Evolutionary conservation across 352 stramenopile species (phyloP).

Genomic region (Phytophthora megakarya): DNA sequence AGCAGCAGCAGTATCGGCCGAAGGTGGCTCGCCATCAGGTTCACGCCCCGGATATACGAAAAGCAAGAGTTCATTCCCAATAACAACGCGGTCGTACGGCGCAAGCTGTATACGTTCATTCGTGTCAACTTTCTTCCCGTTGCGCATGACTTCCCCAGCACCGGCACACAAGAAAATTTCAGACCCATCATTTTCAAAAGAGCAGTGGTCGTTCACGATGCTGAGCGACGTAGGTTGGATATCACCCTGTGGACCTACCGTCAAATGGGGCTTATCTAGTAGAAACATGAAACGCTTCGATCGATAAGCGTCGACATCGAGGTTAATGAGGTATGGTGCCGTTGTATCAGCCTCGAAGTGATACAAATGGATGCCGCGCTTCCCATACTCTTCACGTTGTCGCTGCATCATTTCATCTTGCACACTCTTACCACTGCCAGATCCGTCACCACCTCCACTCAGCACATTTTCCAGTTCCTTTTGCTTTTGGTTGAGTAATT

Average conservation of each 20-base stretch:
- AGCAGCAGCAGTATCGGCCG: slow-evolving; percentile 81
- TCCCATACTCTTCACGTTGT: slow-evolving; percentile 90
- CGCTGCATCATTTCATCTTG: slow-evolving; percentile 90
- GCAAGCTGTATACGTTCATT: slow-evolving; percentile 45
- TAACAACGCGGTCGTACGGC: slow-evolving; percentile 77
- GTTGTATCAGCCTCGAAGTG: slow-evolving; percentile 89
- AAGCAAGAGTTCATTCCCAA: slow-evolving; percentile 89
- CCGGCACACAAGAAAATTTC: slow-evolving; percentile 69
- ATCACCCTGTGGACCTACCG: slow-evolving; percentile 78
- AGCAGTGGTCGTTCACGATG: slow-evolving; percentile 90
- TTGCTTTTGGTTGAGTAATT: slow-evolving; percentile 74
- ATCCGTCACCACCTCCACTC: slow-evolving; percentile 47
- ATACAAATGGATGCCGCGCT: slow-evolving; percentile 87
- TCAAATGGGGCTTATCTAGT: slow-evolving; percentile 61
- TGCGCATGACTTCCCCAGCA: slow-evolving; percentile 87
- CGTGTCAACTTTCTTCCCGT: slow-evolving; percentile 76
- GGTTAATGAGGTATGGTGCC: slow-evolving; percentile 91
- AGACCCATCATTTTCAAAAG: slow-evolving; percentile 55
- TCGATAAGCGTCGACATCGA: slow-evolving; percentile 94
- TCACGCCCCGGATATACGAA: slow-evolving; percentile 72
- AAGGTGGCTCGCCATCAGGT: slow-evolving; percentile 58
- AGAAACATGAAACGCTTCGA: slow-evolving; percentile 94
- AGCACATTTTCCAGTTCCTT: slow-evolving; percentile 74
- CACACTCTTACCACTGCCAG: slow-evolving; percentile 46
- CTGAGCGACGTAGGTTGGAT: slow-evolving; percentile 93